These are phyloP conservation scores for Prosopis cineraria DNA, from an alignment of 306 rosid genomes.

Conservation along the genomic window DNA sequence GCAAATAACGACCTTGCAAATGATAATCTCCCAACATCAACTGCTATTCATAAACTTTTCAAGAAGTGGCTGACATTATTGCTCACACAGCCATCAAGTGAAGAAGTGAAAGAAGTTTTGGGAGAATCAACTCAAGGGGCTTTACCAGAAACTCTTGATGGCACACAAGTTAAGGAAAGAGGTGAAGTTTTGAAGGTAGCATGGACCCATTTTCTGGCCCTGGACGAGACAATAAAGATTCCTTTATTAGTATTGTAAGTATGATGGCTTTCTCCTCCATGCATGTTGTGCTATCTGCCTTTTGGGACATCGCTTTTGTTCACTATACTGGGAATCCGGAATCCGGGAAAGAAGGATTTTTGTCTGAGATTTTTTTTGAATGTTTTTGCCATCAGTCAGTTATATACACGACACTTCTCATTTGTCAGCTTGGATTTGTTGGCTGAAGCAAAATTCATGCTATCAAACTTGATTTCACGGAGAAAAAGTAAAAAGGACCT, in stretches of 20 bases:
- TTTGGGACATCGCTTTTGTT: neutral
- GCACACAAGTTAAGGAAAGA: slow-evolving; percentile 47
- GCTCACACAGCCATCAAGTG: slow-evolving; percentile 60
- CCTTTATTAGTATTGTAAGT: slow-evolving; percentile 90
- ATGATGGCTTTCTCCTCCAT: slow-evolving; percentile 23
- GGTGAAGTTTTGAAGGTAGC: slow-evolving; percentile 49
- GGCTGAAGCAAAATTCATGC: slow-evolving; percentile 25
- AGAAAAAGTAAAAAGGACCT: neutral
- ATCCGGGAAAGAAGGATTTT: slow-evolving; percentile 3
- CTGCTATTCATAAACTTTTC: slow-evolving; percentile 67
- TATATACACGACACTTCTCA: neutral
- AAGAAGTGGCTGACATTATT: slow-evolving; percentile 77
- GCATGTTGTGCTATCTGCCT: slow-evolving; percentile 20
- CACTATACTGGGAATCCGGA: neutral
- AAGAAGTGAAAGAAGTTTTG: slow-evolving; percentile 54
- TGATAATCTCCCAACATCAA: slow-evolving; percentile 57
- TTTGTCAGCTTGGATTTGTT: slow-evolving; percentile 19
- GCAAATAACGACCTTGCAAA: slow-evolving; percentile 49
- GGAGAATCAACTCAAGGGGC: slow-evolving; percentile 46
- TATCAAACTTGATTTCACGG: slow-evolving; percentile 9
- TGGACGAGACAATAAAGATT: slow-evolving; percentile 70
- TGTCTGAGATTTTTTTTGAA: slow-evolving; percentile 17
- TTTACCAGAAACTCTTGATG: slow-evolving; percentile 47
- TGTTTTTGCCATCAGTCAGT: slow-evolving; percentile 3
- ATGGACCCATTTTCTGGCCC: slow-evolving; percentile 64